phyloP scores from a whole-genome alignment of 2,329 filamentous ascomycete genomes.

The Colletotrichum sp. region DNA sequence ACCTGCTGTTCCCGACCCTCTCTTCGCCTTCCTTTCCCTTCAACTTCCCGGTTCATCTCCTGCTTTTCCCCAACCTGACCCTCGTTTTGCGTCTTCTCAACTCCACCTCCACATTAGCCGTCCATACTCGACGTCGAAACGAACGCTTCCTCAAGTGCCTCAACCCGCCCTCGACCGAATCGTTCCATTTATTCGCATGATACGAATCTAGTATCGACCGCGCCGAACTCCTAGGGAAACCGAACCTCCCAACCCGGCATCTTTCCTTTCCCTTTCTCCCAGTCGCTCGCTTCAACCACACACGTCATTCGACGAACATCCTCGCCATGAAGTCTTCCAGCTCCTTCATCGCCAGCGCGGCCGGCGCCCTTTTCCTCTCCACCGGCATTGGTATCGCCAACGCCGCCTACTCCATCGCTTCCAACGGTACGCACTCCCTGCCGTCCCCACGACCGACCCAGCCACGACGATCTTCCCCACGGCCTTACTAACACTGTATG shows the following conservation, averaged over 20 bases:
- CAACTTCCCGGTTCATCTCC: constrained; percentile 2
- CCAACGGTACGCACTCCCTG: constrained; percentile 1
- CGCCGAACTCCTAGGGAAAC: neutral
- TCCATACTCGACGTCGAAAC: neutral
- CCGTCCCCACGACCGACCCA: neutral
- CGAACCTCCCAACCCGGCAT: neutral
- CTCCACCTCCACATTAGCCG: neutral
- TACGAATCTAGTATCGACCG: neutral
- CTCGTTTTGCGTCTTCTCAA: constrained; percentile 1
- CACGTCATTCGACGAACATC: neutral
- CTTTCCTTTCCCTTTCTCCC: neutral
- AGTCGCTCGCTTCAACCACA: constrained; percentile 12
- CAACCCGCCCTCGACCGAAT: neutral
- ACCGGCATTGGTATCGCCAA: neutral
- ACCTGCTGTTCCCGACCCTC: neutral
- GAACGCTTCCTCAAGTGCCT: neutral
- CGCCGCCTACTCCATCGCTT: constrained; percentile 14
- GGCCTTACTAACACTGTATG: neutral
- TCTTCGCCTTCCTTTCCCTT: neutral
- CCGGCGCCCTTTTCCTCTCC: neutral
- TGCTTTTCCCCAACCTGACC: constrained; percentile 2
- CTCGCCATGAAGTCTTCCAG: constrained; percentile 1
- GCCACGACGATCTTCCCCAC: neutral
- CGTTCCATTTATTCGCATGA: neutral
- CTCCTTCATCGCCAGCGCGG: constrained; percentile 6